Evolutionary conservation across 2,329 filamentous ascomycete genomes (phyloP), one percentile per base, ranked within the genome.

Genomic region (Ophiostoma sp.): DNA sequence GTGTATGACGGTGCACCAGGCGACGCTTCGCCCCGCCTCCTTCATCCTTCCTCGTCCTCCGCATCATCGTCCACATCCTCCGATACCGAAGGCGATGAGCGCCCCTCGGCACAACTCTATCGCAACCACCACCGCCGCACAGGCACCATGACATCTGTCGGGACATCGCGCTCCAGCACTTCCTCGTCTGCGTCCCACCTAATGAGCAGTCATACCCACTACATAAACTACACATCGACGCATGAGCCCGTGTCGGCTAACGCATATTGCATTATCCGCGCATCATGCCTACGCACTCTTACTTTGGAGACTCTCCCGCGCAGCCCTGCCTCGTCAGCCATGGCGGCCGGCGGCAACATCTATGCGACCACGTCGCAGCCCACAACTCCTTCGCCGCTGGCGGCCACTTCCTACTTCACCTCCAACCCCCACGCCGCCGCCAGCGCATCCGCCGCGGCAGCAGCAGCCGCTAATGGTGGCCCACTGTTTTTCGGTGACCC

Each of bases 401-500:
- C 6, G 63, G 39, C 63, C 1, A 25, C 74, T 0, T 70, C 73
- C 0, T 69, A 75, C 52, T 70, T 72, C 17, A 17, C 42, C 1
- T 42, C 72, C 1, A 57, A 15, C 15, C 45, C 86, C 1, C 87
- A 87, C 77, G 84, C 84, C 78, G 79, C 87, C 75, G 83, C 87
- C 76, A 84, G 84, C 78, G 80, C 87, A 75, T 83, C 87, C 72
- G 83, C 87, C 50, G 83, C 87, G 48, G 84, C 89, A 19, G 76
- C 75, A 0, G 72, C 74, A 0, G 74, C 76, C 2, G 85, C 87
- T 0, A 89, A 88, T 2, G 90, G 89, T 2, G 90, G 90, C 0
- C 89, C 90, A 39, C 90, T 92, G 71, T 91, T 92, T 79, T 92
- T 92, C 74, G 90, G 90, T 39, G 90, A 92, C 77, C 85, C 88